Evolutionary conservation across 495 filamentous ascomycete species (phyloP).

Genomic region (Melanomma pulvis-pyrius): DNA sequence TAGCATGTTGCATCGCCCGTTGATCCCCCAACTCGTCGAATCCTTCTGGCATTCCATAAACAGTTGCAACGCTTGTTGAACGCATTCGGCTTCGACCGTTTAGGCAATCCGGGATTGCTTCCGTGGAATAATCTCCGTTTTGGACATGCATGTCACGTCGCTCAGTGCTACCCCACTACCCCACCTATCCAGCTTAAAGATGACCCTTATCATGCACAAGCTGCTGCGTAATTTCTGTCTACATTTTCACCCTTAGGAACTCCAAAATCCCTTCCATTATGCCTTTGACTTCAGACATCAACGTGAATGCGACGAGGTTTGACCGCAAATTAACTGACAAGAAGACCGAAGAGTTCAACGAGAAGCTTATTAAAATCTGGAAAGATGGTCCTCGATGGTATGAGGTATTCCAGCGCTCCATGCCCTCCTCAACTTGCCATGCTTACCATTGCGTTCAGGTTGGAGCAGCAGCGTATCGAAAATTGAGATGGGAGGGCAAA

Average conservation of each 20-base stretch:
- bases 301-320: conserved; percentile 40
- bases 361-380: conserved; percentile 44
- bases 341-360: conserved; percentile 43
- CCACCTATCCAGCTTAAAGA: conserved; percentile 12
- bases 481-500: conserved; percentile 51
- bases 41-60: neutral
- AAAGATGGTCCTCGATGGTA: conserved; percentile 44
- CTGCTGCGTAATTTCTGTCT: neutral
- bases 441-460: conserved; percentile 37
- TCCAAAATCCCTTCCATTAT: conserved; percentile 17
- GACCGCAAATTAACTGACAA: conserved; percentile 30
- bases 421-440: neutral
- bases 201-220: neutral
- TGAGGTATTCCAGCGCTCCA: conserved; percentile 38
- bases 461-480: conserved; percentile 50
- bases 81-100: conserved; percentile 1
- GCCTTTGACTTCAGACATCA: conserved; percentile 41
- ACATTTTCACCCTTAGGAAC: neutral
- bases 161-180: conserved; percentile 32
- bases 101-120: conserved; percentile 16
- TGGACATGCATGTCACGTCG: neutral
- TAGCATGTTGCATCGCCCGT: neutral
- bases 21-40: neutral
- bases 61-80: conserved; percentile 1
- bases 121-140: neutral